Base-by-base conservation (phyloP, 2,329 filamentous ascomycete species). In the Phyllosticta paracitricarpa region DNA sequence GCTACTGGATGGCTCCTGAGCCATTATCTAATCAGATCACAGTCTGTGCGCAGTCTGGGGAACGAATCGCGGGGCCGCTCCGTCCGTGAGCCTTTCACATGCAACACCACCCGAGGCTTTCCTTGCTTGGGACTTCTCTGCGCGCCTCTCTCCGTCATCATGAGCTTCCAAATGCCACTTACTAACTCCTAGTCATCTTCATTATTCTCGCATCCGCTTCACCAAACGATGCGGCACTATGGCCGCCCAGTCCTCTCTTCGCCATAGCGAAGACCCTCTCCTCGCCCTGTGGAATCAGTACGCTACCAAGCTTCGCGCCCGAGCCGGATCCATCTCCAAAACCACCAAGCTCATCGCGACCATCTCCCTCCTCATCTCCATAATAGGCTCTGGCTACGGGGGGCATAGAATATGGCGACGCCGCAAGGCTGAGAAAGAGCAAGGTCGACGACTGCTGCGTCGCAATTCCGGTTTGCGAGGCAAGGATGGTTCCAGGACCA, bases 401-500 rank as follows among this genome's bases (percentile, higher is more conserved):
- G 84, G 85, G n/a, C 85, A 87, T 63, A 84, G 84, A 64, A 89
- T 88, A 83, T 93, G 89, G 83, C 86, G 82, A 70, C 84, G 81
- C 62, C 82, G 85, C 63, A 84, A 84, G 56, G 86, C 85, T 65
- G 93, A 97, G 75, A 86, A 84, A 66, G 91, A 94, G 68, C 88
- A 91, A 67, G 92, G 92, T 4, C 82, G 84, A 64, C 88, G 89
- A 65, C 81, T 99, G 59, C 79, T 97, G 65, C 85, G 94, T 62
- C 88, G 89, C 63, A 99, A 99, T 75, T 97, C 93, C 33, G 96
- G 91, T 69, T 80, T 97, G 64, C 85, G 89, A 75, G 91, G 93
- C 68, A 97, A 97, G 77, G 94, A 97, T 79, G 94, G 94, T 57
- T 93, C 91, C 56, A 83, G 94, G 61, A 96, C 91, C 14, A 94